phyloP scores from a whole-genome alignment of 1,284 basidiomycete genomes.

The Ceratobasidium theobromae region DNA sequence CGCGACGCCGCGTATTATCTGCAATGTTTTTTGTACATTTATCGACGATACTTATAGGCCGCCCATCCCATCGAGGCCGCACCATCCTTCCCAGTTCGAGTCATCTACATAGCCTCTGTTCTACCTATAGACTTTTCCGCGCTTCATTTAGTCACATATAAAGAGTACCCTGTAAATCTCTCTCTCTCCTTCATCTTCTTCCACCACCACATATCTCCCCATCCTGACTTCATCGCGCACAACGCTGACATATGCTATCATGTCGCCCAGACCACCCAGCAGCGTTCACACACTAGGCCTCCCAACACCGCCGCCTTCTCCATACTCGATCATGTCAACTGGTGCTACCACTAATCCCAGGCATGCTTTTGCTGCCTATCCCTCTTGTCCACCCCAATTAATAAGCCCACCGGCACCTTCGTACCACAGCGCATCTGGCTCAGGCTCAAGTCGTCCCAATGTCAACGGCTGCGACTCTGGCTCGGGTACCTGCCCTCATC shows the following conservation, averaged over 20 bases:
- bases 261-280: neutral
- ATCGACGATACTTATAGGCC: conserved; percentile 8
- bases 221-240: neutral
- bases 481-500: neutral
- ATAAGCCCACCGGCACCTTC: too few relatives aligned
- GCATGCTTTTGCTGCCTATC: neutral
- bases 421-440: too few relatives aligned
- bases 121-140: neutral
- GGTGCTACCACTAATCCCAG: neutral
- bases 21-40: conserved; percentile 13
- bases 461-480: conserved; percentile 15
- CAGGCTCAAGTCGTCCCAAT: too few relatives aligned
- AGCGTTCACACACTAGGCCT: neutral
- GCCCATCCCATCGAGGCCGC: neutral
- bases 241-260: neutral
- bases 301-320: conserved; percentile 5
- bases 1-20: neutral
- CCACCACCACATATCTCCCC: conserved; percentile 8
- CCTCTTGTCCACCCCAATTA: conserved; percentile 5
- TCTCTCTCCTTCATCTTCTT: neutral
- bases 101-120: conserved; percentile 7
- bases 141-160: conserved; percentile 8
- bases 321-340: conserved; percentile 1
- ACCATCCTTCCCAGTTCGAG: conserved; percentile 6
- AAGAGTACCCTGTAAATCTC: neutral